A percentile compares a stretch with the other conserved stretches of the same genome.
These are phyloP conservation scores for Ceriops tagal DNA, from an alignment of 345 rosid species.

Conservation along the genomic window DNA sequence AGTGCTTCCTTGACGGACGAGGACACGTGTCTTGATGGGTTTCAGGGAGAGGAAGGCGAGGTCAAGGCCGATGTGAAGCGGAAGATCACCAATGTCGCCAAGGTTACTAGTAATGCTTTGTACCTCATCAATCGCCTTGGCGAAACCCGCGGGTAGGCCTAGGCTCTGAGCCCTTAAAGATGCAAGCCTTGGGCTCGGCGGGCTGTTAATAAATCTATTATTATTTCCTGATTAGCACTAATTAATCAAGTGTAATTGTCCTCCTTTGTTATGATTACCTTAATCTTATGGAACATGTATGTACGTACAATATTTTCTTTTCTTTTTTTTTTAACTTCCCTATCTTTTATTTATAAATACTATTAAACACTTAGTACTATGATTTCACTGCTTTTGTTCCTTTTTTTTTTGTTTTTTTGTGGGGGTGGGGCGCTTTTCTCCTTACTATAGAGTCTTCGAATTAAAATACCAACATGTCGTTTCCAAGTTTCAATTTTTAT, in stretches of 20 bases:
- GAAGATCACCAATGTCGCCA: constrained; percentile 59
- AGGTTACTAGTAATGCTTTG: constrained; percentile 78
- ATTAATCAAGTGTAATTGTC: background rate
- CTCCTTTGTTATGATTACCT: too few species aligned
- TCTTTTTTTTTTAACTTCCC: too few species aligned
- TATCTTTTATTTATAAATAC: too few species aligned
- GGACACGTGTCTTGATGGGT: constrained; percentile 90
- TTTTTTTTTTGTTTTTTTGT: fast-evolving
- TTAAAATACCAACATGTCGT: too few species aligned
- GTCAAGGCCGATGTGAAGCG: constrained; percentile 42
- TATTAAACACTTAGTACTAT: too few species aligned
- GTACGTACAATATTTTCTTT: too few species aligned
- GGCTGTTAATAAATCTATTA: background rate
- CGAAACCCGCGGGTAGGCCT: constrained; percentile 34
- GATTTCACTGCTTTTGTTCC: too few species aligned
- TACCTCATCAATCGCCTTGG: constrained; percentile 68
- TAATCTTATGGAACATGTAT: too few species aligned
- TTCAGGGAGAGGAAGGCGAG: constrained; percentile 38
- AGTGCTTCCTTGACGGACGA: constrained; percentile 80
- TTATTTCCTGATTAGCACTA: background rate
- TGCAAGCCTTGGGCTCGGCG: background rate
- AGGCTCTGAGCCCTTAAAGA: constrained; percentile 18
- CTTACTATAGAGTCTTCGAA: too few species aligned
- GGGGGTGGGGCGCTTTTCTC: too few species aligned
- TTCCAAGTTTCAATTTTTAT: too few species aligned